phyloP scores from a whole-genome alignment of 257 asterid species.

The Scutellaria minor region DNA sequence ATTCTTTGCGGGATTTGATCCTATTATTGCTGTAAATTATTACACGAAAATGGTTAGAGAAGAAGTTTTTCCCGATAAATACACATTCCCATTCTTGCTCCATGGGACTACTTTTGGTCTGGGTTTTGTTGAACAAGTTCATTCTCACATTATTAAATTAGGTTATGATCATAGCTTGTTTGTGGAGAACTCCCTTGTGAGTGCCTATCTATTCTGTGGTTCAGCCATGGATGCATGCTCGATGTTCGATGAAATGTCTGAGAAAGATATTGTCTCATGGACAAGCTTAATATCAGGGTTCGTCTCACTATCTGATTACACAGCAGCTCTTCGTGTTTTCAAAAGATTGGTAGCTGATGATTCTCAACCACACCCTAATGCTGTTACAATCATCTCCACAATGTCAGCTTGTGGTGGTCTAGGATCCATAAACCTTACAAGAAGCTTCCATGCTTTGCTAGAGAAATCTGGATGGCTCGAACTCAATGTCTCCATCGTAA shows the following conservation, averaged over 20 bases:
- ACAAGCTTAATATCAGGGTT: conserved; percentile 62
- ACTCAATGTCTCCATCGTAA: conserved; percentile 36
- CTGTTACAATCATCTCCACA: conserved; percentile 44
- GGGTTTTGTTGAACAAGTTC: conserved; percentile 39
- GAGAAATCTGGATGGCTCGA: conserved; percentile 55
- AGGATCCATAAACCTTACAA: conserved; percentile 45
- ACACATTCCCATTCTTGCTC: conserved; percentile 59
- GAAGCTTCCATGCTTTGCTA: conserved; percentile 49
- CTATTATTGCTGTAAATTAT: conserved; percentile 33
- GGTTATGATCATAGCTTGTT: conserved; percentile 32
- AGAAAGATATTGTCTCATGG: conserved; percentile 59
- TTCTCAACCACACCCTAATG: conserved; percentile 35
- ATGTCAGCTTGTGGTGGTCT: conserved; percentile 57
- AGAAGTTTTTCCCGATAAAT: conserved; percentile 42
- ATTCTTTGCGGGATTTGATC: conserved; percentile 40
- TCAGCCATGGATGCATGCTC: conserved; percentile 37
- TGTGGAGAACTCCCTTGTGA: conserved; percentile 42
- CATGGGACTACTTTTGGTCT: conserved; percentile 39
- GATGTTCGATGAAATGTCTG: conserved; percentile 59
- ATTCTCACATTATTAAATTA: conserved; percentile 40
- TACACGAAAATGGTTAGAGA: conserved; percentile 43
- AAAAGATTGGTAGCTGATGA: conserved; percentile 34
- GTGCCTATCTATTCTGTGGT: conserved; percentile 30
- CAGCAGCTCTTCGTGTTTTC: conserved; percentile 43
- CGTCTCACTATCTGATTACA: conserved; percentile 37